Conservation (phyloP, 306 rosid genomes). For the Rosa persica region DNA sequence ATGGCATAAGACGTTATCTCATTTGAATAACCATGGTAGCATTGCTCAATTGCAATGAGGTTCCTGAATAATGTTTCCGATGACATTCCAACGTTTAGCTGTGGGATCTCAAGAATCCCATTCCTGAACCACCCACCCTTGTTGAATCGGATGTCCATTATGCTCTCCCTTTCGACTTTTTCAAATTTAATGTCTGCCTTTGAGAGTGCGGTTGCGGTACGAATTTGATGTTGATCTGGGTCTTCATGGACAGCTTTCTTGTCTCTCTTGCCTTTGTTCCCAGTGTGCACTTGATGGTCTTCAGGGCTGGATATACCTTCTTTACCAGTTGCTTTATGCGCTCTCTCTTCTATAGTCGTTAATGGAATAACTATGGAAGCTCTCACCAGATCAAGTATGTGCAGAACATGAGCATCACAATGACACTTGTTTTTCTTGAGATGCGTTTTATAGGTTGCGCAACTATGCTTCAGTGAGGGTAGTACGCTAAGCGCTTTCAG, state of each 20-base stretch:
- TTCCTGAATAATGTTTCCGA: conserved; percentile 1
- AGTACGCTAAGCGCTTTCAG: not conserved
- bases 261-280: not conserved
- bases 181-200: not conserved
- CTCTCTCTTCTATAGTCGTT: not conserved
- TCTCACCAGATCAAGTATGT: conserved; percentile 10
- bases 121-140: not conserved
- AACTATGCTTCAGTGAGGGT: not conserved
- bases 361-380: not conserved
- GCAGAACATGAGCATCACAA: not conserved
- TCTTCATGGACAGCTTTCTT: not conserved
- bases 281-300: too few relatives aligned
- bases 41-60: conserved; percentile 17
- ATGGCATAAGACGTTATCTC: conserved; percentile 23
- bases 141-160: not conserved
- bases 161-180: not conserved
- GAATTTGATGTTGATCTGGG: not conserved
- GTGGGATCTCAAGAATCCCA: conserved; percentile 9
- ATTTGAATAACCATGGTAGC: not conserved
- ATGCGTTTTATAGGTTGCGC: not conserved
- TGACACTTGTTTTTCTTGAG: not conserved
- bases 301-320: too few relatives aligned
- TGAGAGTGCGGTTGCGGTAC: not conserved
- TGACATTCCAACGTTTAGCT: not conserved
- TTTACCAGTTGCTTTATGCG: too few relatives aligned